These are phyloP conservation scores for Candida orba DNA, from an alignment of 805 yeast species.

Conservation along the genomic window DNA sequence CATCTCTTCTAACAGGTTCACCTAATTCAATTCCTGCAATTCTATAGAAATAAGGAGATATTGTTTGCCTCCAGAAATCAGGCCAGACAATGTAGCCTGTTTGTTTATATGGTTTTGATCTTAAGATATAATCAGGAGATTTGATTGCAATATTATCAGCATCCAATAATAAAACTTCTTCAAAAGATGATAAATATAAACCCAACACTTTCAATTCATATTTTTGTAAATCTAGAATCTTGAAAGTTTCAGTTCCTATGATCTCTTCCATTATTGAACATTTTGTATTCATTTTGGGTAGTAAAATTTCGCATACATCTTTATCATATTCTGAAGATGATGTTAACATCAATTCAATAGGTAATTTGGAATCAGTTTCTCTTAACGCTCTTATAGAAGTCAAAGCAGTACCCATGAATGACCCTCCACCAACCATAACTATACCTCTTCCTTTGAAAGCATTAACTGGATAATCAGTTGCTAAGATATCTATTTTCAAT, in stretches of 20 bases:
- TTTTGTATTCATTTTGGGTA: conserved; percentile 35
- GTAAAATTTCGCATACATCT: conserved; percentile 31
- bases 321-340: conserved; percentile 35
- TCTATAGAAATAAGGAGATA: conserved; percentile 51
- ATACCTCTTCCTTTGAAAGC: conserved; percentile 21
- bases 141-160: conserved; percentile 40
- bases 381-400: conserved; percentile 33
- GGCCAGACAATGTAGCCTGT: conserved; percentile 57
- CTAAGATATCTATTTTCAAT: conserved; percentile 14
- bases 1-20: conserved; percentile 32
- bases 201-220: conserved; percentile 30
- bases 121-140: conserved; percentile 42
- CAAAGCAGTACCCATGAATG: conserved; percentile 34
- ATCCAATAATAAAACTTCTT: conserved; percentile 38
- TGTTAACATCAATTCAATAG: conserved; percentile 39
- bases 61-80: conserved; percentile 63
- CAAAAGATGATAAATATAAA: conserved; percentile 38
- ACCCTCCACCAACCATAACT: conserved; percentile 39
- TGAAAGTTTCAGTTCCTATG: conserved; percentile 24
- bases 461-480: conserved; percentile 17
- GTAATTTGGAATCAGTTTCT: conserved; percentile 35
- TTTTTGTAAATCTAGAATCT: conserved; percentile 16
- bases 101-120: conserved; percentile 36
- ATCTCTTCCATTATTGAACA: conserved; percentile 34
- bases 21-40: conserved; percentile 40